Conservation (phyloP, 2,329 filamentous ascomycete species). For the Hypoxylon rubiginosum region DNA sequence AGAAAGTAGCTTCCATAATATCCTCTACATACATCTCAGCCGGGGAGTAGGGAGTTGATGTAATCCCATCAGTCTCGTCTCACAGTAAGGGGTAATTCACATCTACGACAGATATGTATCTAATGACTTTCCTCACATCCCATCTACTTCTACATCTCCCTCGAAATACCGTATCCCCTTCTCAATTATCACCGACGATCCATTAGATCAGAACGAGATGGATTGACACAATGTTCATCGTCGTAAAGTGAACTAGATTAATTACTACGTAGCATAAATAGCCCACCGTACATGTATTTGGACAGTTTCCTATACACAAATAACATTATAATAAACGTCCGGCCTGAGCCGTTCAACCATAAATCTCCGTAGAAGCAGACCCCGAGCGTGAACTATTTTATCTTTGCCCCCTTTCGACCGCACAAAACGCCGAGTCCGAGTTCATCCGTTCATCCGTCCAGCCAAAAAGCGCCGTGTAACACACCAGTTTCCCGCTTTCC, state of each 20-base stretch:
- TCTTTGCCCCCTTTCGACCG: not conserved
- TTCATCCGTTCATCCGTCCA: not conserved
- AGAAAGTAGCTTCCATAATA: not conserved
- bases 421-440: not conserved
- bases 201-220: not conserved
- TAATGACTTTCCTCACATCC: not conserved
- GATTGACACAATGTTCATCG: not conserved
- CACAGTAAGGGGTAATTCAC: not conserved
- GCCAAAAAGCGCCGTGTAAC: not conserved
- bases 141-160: not conserved
- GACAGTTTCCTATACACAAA: not conserved
- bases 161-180: too few species aligned
- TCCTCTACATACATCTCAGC: not conserved
- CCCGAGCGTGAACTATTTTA: conserved; percentile 2
- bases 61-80: not conserved
- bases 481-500: conserved; percentile 5
- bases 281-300: not conserved
- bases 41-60: not conserved
- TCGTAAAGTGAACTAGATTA: not conserved
- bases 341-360: not conserved
- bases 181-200: not conserved
- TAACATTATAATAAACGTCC: not conserved
- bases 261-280: not conserved
- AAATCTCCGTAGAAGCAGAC: conserved; percentile 8
- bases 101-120: not conserved